phyloP scores from a whole-genome alignment of 1,139 yeast genomes.

The Hemisphaericaspora xylanilytica region DNA sequence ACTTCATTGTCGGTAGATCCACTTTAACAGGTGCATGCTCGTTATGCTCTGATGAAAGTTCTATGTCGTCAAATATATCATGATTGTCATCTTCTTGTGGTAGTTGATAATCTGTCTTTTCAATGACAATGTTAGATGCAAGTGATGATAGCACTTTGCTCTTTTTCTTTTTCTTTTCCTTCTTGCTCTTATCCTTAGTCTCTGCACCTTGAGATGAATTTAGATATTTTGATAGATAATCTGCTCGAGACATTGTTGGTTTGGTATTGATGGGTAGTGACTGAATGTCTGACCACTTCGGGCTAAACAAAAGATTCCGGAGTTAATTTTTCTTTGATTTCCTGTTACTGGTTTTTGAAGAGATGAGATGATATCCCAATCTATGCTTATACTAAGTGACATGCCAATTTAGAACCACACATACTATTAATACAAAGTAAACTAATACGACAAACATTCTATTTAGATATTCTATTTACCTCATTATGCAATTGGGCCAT shows the following conservation, averaged over 20 bases:
- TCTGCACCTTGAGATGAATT: conserved; percentile 4
- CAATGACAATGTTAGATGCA: conserved; percentile 12
- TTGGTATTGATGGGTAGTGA: neutral
- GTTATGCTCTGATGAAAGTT: conserved; percentile 5
- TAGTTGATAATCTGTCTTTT: conserved; percentile 5
- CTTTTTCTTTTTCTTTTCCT: conserved; percentile 9
- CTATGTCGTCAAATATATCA: conserved; percentile 13
- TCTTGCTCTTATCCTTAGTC: conserved; percentile 10
- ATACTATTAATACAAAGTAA: conserved; percentile 1
- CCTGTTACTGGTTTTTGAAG: no score
- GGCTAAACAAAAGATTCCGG: no score
- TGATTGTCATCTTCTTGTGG: conserved; percentile 7
- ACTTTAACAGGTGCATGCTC: conserved; percentile 24
- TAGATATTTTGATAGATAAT: conserved; percentile 20
- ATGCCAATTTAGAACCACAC: no score
- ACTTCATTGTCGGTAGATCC: conserved; percentile 10
- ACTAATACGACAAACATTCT: neutral
- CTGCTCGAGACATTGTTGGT: conserved; percentile 14
- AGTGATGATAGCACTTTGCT: conserved; percentile 4
- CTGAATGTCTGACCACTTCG: no score
- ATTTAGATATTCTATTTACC: conserved; percentile 20
- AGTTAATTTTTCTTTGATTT: no score
- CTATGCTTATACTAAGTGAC: no score
- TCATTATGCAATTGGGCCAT: conserved; percentile 88
- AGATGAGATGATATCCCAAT: no score